phyloP scores from a whole-genome alignment of 1,284 basidiomycete genomes.

The Sanghuangporus baumii region DNA sequence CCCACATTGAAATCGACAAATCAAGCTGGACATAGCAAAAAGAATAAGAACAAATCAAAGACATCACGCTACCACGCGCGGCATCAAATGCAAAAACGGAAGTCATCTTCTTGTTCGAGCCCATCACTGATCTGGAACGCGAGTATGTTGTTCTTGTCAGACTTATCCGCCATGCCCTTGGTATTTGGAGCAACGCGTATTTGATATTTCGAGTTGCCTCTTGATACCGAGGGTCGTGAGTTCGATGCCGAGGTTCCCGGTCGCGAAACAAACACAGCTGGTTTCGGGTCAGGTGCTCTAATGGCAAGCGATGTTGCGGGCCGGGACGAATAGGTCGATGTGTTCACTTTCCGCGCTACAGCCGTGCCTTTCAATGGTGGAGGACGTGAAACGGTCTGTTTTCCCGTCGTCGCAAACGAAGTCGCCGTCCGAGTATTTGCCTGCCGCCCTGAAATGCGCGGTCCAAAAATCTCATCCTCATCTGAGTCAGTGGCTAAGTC shows the following conservation, averaged over 20 bases:
- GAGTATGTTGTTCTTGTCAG: neutral
- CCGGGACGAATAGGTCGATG: neutral
- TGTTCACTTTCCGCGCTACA: neutral
- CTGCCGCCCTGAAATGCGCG: neutral
- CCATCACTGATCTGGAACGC: neutral
- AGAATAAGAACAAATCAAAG: neutral
- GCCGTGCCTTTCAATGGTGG: neutral
- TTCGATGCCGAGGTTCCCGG: slow-evolving; percentile 9
- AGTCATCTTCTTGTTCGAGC: slow-evolving; percentile 1
- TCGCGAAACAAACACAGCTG: neutral
- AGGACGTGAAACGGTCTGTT: neutral
- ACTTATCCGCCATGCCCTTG: neutral
- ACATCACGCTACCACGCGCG: neutral
- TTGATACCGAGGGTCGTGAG: neutral
- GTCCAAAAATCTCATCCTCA: slow-evolving; percentile 15
- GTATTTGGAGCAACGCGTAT: neutral
- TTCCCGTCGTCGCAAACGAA: neutral
- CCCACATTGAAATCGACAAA: neutral
- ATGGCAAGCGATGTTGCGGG: slow-evolving; percentile 4
- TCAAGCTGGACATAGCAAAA: neutral
- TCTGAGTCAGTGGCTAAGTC: neutral
- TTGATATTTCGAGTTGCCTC: neutral
- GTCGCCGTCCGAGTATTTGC: neutral
- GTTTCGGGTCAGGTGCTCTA: neutral
- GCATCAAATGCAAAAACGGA: slow-evolving; percentile 12